phyloP scores from a whole-genome alignment of 73 alveolate species.

The Tetrahymena elliotti region DNA sequence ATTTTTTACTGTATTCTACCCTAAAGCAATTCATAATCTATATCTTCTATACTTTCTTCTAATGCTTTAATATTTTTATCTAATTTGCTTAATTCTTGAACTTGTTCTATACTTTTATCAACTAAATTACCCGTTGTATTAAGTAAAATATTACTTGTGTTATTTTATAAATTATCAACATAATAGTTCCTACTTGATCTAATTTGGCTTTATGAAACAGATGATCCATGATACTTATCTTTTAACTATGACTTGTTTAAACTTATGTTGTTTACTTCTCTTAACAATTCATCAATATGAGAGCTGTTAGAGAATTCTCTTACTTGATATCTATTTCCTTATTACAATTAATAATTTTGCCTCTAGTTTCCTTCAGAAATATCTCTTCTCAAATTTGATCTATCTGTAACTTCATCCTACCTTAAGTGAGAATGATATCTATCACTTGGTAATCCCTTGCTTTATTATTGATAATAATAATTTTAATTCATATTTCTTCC shows the following conservation, averaged over 20 bases:
- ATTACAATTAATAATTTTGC: neutral
- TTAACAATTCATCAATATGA: neutral
- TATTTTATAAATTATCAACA: neutral
- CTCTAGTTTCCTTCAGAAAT: neutral
- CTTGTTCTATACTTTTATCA: neutral
- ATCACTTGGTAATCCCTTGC: neutral
- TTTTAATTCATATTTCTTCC: neutral
- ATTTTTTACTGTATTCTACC: neutral
- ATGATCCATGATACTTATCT: neutral
- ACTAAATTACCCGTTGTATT: neutral
- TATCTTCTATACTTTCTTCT: neutral
- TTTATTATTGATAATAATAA: neutral
- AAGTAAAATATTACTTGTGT: neutral
- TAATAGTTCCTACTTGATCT: neutral
- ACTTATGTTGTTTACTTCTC: neutral
- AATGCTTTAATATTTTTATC: neutral
- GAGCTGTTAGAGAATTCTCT: neutral
- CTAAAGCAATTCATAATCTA: neutral
- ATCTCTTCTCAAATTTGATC: neutral
- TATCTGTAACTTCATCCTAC: neutral
- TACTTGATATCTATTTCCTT: neutral
- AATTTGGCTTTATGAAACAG: neutral
- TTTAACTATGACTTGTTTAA: neutral
- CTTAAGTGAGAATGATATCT: neutral
- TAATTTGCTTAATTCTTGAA: neutral